Conservation (phyloP, 495 filamentous ascomycete species). For the Apodospora peruviana region DNA sequence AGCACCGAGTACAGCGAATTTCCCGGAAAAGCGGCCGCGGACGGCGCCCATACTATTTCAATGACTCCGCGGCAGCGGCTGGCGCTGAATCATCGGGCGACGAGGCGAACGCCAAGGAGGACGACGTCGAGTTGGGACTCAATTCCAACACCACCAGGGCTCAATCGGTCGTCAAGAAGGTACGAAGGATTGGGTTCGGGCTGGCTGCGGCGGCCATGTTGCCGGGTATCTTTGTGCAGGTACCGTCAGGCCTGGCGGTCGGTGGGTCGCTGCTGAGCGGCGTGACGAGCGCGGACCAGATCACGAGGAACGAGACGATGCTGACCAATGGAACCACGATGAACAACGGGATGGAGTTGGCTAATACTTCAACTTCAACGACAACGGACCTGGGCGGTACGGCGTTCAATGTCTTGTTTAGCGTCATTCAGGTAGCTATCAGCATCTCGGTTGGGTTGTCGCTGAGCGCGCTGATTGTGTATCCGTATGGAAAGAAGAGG, state of each 20-base stretch:
- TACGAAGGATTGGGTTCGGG: slow-evolving; percentile 52
- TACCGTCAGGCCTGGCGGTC: slow-evolving; percentile 84
- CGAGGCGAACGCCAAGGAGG: slow-evolving; percentile 9
- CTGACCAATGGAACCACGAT: slow-evolving; percentile 21
- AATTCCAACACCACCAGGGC: not conserved
- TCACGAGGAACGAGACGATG: slow-evolving; percentile 48
- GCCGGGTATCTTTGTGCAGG: slow-evolving; percentile 91
- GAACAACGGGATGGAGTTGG: slow-evolving; percentile 26
- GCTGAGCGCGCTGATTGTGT: slow-evolving; percentile 77
- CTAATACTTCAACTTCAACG: slow-evolving; percentile 10
- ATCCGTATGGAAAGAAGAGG: slow-evolving; percentile 86
- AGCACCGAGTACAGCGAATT: slow-evolving; percentile 16
- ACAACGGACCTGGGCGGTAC: slow-evolving; percentile 50
- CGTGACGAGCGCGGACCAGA: slow-evolving; percentile 73
- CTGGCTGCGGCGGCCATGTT: slow-evolving; percentile 84
- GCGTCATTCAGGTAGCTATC: slow-evolving; percentile 88
- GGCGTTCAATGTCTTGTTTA: slow-evolving; percentile 79
- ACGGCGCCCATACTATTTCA: slow-evolving; percentile 11
- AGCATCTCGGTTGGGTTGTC: slow-evolving; percentile 91
- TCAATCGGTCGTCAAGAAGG: slow-evolving; percentile 9
- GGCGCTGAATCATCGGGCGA: not conserved
- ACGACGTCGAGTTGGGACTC: slow-evolving; percentile 17
- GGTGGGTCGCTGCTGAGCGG: slow-evolving; percentile 79
- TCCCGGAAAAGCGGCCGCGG: not conserved
- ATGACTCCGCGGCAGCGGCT: not conserved